These are phyloP conservation scores for Dichomitus squalens DNA, from an alignment of 1,284 basidiomycete genomes.

Conservation along the genomic window DNA sequence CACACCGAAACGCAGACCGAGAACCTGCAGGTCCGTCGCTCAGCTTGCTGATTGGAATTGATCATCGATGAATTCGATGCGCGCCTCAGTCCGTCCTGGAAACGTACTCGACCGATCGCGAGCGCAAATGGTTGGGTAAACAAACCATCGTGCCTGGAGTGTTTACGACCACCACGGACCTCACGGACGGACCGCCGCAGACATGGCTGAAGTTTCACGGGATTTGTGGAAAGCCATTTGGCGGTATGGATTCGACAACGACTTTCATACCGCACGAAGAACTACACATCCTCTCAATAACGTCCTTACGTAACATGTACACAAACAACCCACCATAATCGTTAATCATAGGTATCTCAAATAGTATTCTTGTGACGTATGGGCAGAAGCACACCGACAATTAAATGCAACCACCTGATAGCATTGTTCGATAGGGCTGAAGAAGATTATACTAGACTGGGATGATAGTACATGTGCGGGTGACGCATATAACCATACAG, in stretches of 20 bases:
- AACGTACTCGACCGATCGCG: slow-evolving; percentile 49
- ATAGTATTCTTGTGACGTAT: background rate
- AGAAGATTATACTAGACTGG: slow-evolving; percentile 13
- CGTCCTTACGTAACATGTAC: background rate
- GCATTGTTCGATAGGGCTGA: slow-evolving; percentile 16
- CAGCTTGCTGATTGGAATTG: no score
- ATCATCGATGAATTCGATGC: background rate
- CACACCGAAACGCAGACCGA: slow-evolving; percentile 44
- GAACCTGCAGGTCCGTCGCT: slow-evolving; percentile 47
- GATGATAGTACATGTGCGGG: slow-evolving; percentile 29
- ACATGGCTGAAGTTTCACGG: slow-evolving; percentile 32
- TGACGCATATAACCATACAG: slow-evolving; percentile 30
- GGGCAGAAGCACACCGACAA: background rate
- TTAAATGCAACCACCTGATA: slow-evolving; percentile 6
- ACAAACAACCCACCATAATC: background rate
- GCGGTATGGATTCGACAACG: slow-evolving; percentile 46
- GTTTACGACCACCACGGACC: slow-evolving; percentile 30
- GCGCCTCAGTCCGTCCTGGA: slow-evolving; percentile 40
- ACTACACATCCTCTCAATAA: background rate
- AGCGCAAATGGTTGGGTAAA: slow-evolving; percentile 46
- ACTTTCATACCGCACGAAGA: slow-evolving; percentile 34
- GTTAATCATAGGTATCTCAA: background rate
- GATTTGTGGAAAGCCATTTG: slow-evolving; percentile 51
- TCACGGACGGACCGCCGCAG: slow-evolving; percentile 23
- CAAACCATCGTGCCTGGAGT: slow-evolving; percentile 41